A percentile compares a stretch with the other conserved stretches of the same genome.
Evolutionary conservation across 768 basidiomycete genomes (phyloP).

Genomic region (Pulveroboletus sp.): DNA sequence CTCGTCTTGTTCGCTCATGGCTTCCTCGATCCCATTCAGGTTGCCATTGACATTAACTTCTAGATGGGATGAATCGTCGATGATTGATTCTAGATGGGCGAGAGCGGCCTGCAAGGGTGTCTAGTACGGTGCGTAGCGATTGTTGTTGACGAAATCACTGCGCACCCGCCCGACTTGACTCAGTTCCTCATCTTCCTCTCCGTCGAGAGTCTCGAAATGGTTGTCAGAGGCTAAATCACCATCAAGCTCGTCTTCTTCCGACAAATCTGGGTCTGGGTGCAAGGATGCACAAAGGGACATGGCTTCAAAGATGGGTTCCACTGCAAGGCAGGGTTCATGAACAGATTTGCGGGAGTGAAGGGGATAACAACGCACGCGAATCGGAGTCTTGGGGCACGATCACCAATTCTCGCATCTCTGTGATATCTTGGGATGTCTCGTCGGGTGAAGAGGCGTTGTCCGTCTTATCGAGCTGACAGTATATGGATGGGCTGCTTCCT

Average conservation of each 20-base stretch:
- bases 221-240: constrained; percentile 54
- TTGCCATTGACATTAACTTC: constrained; percentile 15
- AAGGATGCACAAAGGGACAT: constrained; percentile 82
- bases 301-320: constrained; percentile 84
- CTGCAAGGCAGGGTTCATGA: constrained; percentile 36
- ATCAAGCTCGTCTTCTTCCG: constrained; percentile 47
- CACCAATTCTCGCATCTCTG: constrained; percentile 75
- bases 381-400: constrained; percentile 62
- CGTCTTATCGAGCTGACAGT: constrained; percentile 91
- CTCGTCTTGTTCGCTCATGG: constrained; percentile 14
- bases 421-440: constrained; percentile 34
- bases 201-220: constrained; percentile 49
- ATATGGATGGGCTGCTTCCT: constrained; percentile 61
- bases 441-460: constrained; percentile 33
- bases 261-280: constrained; percentile 63
- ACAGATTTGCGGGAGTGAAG: background rate
- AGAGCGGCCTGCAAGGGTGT: constrained; percentile 67
- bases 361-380: constrained; percentile 50
- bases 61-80: constrained; percentile 47
- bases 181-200: constrained; percentile 65
- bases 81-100: constrained; percentile 79
- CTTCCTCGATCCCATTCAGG: constrained; percentile 13
- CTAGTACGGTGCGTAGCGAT: constrained; percentile 87
- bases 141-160: constrained; percentile 78
- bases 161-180: constrained; percentile 92